A percentile compares a stretch with the other conserved stretches of the same genome.
These are phyloP conservation scores for Capronia americana DNA, from an alignment of 2,329 filamentous ascomycete species.

Conservation along the genomic window DNA sequence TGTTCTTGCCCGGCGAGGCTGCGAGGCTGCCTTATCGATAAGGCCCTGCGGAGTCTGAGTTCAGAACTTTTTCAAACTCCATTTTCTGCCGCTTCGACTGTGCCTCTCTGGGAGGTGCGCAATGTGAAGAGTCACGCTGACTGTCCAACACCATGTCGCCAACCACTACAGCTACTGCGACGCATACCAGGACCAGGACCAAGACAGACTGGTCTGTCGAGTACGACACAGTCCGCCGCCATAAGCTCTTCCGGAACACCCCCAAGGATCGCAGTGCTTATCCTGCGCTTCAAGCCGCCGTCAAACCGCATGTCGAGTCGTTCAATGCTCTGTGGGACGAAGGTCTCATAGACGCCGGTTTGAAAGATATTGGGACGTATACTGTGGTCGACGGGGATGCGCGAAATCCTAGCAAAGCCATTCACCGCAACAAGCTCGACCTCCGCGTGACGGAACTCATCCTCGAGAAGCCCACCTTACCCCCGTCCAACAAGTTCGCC, in stretches of 20 bases:
- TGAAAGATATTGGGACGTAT: slow-evolving; percentile 90
- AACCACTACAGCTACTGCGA: slow-evolving; percentile 28
- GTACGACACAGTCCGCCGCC: slow-evolving; percentile 83
- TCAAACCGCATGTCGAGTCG: slow-evolving; percentile 90
- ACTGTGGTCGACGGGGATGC: slow-evolving; percentile 80
- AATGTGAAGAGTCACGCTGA: neutral
- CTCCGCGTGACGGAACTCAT: slow-evolving; percentile 81
- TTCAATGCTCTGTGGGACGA: slow-evolving; percentile 90
- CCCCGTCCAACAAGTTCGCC: slow-evolving; percentile 81
- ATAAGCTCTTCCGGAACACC: slow-evolving; percentile 86
- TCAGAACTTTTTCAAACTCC: slow-evolving; percentile 15
- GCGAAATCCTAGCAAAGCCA: slow-evolving; percentile 42
- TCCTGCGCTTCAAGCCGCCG: slow-evolving; percentile 81
- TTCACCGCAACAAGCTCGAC: slow-evolving; percentile 70
- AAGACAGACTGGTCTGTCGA: slow-evolving; percentile 74
- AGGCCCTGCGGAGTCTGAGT: slow-evolving; percentile 10
- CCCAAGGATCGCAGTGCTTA: slow-evolving; percentile 88
- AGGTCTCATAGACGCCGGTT: slow-evolving; percentile 74
- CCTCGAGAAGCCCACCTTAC: slow-evolving; percentile 80
- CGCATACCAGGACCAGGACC: slow-evolving; percentile 30
- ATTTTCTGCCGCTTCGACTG: slow-evolving; percentile 7
- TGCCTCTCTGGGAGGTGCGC: neutral
- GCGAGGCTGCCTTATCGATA: slow-evolving; percentile 24
- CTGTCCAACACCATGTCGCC: slow-evolving; percentile 23
- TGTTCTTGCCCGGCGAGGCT: neutral